A percentile compares a stretch with the other conserved stretches of the same genome.
These are phyloP conservation scores for Emergomyces africanus DNA, from an alignment of 2,329 filamentous ascomycete species.

Conservation along the genomic window DNA sequence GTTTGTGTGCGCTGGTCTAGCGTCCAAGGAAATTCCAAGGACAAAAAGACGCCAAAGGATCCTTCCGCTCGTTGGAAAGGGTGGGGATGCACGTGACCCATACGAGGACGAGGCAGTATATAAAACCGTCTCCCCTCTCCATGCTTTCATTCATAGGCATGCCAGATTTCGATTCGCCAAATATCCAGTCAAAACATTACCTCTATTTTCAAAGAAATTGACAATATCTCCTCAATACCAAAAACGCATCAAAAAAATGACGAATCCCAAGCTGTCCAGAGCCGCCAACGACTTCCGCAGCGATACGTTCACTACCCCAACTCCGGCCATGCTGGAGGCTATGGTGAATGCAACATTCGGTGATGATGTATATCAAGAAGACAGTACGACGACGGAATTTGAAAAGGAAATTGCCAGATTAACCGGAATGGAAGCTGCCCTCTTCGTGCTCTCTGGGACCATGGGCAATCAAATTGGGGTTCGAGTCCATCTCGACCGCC, in stretches of 20 bases:
- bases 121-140: neutral
- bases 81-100: neutral
- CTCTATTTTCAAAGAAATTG: neutral
- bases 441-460: constrained; percentile 14
- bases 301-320: constrained; percentile 8
- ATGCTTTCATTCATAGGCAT: neutral
- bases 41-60: neutral
- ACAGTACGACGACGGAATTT: constrained; percentile 10
- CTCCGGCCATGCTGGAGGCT: constrained; percentile 11
- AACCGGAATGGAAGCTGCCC: constrained; percentile 10
- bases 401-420: constrained; percentile 10
- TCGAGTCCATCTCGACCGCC: constrained; percentile 7
- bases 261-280: neutral
- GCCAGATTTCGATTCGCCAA: neutral
- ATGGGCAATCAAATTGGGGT: constrained; percentile 16
- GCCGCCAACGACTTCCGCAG: constrained; percentile 17
- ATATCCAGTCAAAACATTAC: neutral
- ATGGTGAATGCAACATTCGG: constrained; percentile 10
- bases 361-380: constrained; percentile 14
- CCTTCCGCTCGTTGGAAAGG: neutral
- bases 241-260: neutral
- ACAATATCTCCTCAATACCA: neutral
- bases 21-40: neutral
- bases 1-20: too few relatives aligned
- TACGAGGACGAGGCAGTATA: neutral